A percentile compares a stretch with the other conserved stretches of the same genome.
These are phyloP conservation scores for Colletotrichum cereale DNA, from an alignment of 2,329 filamentous ascomycete species.

Conservation along the genomic window DNA sequence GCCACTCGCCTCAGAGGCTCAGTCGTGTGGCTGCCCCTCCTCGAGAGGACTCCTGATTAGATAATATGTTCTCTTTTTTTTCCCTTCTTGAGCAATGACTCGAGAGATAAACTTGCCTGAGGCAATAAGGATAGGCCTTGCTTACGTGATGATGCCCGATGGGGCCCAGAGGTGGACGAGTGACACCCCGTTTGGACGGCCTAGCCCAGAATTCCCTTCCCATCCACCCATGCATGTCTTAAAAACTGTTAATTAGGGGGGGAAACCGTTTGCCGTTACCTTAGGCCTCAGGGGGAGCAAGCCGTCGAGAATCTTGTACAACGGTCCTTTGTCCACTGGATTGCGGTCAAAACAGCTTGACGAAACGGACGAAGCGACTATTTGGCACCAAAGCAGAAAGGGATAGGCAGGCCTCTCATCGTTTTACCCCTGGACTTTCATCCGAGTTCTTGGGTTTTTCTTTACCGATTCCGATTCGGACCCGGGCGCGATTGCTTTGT, in stretches of 20 bases:
- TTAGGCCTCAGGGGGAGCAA: conserved; percentile 21
- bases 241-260: conserved; percentile 40
- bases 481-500: conserved; percentile 1
- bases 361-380: conserved; percentile 25
- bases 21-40: not conserved
- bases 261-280: conserved; percentile 15
- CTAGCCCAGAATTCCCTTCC: conserved; percentile 22
- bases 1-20: conserved; percentile 18
- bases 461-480: not conserved
- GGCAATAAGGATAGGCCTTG: not conserved
- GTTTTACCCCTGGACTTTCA: conserved; percentile 14
- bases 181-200: conserved; percentile 32
- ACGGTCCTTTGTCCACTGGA: conserved; percentile 34
- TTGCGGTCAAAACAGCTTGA: conserved; percentile 21
- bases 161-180: conserved; percentile 30
- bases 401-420: not conserved
- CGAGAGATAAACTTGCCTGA: not conserved
- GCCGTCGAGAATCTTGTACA: conserved; percentile 33
- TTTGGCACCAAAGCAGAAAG: not conserved
- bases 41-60: conserved; percentile 21
- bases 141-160: conserved; percentile 1
- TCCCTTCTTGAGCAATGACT: not conserved
- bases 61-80: not conserved
- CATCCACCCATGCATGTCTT: conserved; percentile 38
- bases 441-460: not conserved